Base-by-base conservation (phyloP, 768 basidiomycete genomes). In the Leccinum rimulosum region DNA sequence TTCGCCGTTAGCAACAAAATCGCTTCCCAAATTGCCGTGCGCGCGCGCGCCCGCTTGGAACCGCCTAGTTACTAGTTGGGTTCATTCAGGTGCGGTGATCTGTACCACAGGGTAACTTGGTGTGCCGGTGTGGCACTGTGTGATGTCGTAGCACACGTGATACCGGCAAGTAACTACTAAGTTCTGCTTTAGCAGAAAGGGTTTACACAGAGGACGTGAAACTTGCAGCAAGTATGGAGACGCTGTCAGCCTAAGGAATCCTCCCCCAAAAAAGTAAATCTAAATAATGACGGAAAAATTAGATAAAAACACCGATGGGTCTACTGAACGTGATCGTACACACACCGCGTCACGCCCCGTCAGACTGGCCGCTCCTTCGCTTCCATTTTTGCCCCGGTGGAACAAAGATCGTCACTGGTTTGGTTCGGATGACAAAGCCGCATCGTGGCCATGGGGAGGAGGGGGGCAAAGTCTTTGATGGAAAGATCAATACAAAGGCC, bases 311-410 rank as follows among this genome's bases (percentile, higher is more conserved):
- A 52, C 67, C 57, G 67, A 57, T 5, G 52, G 59, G 31, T 10
- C 57, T 58, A 54, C 56, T 59, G 55, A 27, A 60, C 30, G 31
- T 48, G 56, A 58, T 65, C 56, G 31, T 25, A 25, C 47, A 14
- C 47, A 25, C 8, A n/a, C 40, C 19, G 19, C 19, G 19, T 45
- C 43, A 45, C 19, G 43, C 43, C 43, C 48, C 15, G 59, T 56
- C 53, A 58, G 50, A 28, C 35, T 17, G 17, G 47, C 45, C 28
- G 22, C 36, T 25, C 10, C 33, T 33, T 57, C 57, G 60, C 68
- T 68, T 68, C 68, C 67, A 70, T 68, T 68, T 65, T 40, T 49
- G 59, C 49, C 43, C 43, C 25, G 56, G 58, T 45, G 52, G 64
- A 63, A 58, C 58, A 69, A 62, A 57, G 61, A 63, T 65, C 55